phyloP scores from a whole-genome alignment of 768 basidiomycete species.

The Chalciporus pseudorubinellus region DNA sequence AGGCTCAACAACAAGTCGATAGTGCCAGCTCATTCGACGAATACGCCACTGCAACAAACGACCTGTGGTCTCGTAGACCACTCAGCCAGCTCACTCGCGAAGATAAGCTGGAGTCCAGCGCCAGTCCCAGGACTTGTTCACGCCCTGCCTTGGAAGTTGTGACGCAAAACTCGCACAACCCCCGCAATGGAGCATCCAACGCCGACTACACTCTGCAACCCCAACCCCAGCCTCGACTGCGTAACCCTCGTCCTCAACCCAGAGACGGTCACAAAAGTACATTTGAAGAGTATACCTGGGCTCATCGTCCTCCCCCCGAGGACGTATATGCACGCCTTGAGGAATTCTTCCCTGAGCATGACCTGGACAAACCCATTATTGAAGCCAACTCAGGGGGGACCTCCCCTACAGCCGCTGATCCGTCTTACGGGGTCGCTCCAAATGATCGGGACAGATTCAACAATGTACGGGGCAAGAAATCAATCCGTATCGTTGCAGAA shows the following conservation, averaged over 20 bases:
- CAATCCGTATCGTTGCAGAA: slow-evolving; percentile 87
- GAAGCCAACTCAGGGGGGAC: slow-evolving; percentile 80
- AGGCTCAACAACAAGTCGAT: slow-evolving; percentile 20
- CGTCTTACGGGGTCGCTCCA: slow-evolving; percentile 38
- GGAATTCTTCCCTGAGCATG: slow-evolving; percentile 93
- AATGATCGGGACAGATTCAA: slow-evolving; percentile 37
- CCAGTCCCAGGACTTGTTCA: slow-evolving; percentile 20
- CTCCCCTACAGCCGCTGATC: slow-evolving; percentile 66
- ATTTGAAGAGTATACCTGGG: slow-evolving; percentile 79
- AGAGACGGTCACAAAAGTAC: slow-evolving; percentile 39
- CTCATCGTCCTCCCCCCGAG: slow-evolving; percentile 86
- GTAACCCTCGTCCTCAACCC: slow-evolving; percentile 22
- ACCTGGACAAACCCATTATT: slow-evolving; percentile 93
- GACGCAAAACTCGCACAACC: slow-evolving; percentile 19
- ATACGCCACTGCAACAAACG: slow-evolving; percentile 29
- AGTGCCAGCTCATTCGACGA: slow-evolving; percentile 27
- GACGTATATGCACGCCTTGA: slow-evolving; percentile 91
- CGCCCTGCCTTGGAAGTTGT: slow-evolving; percentile 32
- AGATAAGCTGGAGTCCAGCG: slow-evolving; percentile 13
- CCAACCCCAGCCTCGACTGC: slow-evolving; percentile 15
- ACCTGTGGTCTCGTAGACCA: slow-evolving; percentile 33
- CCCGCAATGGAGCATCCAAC: slow-evolving; percentile 17
- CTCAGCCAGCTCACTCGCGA: slow-evolving; percentile 28
- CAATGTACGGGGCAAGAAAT: slow-evolving; percentile 73
- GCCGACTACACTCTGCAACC: slow-evolving; percentile 14